These are phyloP conservation scores for Sclerotinia nivalis DNA, from an alignment of 2,329 filamentous ascomycete species.

Conservation along the genomic window DNA sequence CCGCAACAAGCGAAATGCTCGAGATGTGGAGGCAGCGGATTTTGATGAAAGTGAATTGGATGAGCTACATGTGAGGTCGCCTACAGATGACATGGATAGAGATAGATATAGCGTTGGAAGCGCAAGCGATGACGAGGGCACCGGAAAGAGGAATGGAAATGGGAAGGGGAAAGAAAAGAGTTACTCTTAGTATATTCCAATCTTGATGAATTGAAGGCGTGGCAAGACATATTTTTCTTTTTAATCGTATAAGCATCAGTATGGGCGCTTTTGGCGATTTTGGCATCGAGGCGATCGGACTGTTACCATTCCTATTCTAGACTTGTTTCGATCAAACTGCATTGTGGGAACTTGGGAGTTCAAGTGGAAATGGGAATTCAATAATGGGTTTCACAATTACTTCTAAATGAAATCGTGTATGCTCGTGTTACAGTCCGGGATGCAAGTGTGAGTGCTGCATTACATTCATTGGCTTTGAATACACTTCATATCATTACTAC, in stretches of 20 bases:
- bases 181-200: slow-evolving; percentile 19
- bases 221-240: background rate
- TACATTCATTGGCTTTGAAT: background rate
- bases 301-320: slow-evolving; percentile 15
- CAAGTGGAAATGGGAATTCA: slow-evolving; percentile 1
- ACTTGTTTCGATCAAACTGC: slow-evolving; percentile 7
- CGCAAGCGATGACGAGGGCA: slow-evolving; percentile 55
- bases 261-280: slow-evolving; percentile 2
- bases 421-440: background rate
- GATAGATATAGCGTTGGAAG: slow-evolving; percentile 59
- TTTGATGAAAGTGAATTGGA: slow-evolving; percentile 68
- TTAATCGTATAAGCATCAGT: background rate
- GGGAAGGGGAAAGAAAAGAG: slow-evolving; percentile 29
- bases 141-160: slow-evolving; percentile 33
- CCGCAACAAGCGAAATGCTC: slow-evolving; percentile 48
- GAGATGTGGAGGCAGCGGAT: slow-evolving; percentile 63
- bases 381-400: background rate
- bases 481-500: slow-evolving; percentile 20
- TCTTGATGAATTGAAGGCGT: background rate
- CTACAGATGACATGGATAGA: slow-evolving; percentile 43
- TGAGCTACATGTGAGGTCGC: slow-evolving; percentile 51
- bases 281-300: background rate
- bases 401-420: background rate
- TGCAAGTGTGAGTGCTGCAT: background rate
- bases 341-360: slow-evolving; percentile 3